These are phyloP conservation scores for Teunomyces cretensis DNA, from an alignment of 805 yeast genomes.

Conservation along the genomic window DNA sequence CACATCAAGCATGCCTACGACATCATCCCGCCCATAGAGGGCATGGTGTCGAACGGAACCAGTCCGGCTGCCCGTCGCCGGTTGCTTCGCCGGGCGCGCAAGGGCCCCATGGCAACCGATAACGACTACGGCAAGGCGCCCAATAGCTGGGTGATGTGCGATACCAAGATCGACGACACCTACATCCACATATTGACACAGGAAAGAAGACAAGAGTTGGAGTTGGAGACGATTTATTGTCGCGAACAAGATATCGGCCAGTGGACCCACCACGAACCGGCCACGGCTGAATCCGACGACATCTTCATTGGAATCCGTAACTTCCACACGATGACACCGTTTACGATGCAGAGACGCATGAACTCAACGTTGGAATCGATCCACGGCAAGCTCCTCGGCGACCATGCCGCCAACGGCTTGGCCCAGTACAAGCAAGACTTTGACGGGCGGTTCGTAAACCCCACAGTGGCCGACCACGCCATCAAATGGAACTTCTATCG, in stretches of 20 bases:
- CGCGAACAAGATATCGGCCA: constrained; percentile 36
- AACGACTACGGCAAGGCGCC: constrained; percentile 56
- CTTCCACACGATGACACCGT: constrained; percentile 38
- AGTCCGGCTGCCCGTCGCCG: constrained; percentile 38
- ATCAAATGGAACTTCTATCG: constrained; percentile 22
- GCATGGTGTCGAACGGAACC: constrained; percentile 60
- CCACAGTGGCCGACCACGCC: constrained; percentile 16
- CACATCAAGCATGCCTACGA: constrained; percentile 51
- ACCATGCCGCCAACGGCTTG: neutral
- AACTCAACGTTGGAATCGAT: neutral
- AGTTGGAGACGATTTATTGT: constrained; percentile 71
- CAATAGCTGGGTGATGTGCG: constrained; percentile 84
- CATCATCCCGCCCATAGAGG: constrained; percentile 60
- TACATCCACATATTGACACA: constrained; percentile 72
- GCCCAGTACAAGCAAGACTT: constrained; percentile 9
- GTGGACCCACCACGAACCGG: constrained; percentile 19
- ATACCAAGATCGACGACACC: constrained; percentile 61
- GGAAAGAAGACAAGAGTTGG: constrained; percentile 63
- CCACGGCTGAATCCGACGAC: constrained; percentile 17
- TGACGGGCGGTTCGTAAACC: constrained; percentile 11
- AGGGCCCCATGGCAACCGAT: constrained; percentile 51
- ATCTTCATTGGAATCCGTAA: constrained; percentile 22
- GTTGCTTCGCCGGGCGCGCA: constrained; percentile 51
- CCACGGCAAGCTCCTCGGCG: neutral
- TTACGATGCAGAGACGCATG: neutral